Conservation (phyloP, 805 yeast species). For the Hemisphaericaspora nanyangensis region DNA sequence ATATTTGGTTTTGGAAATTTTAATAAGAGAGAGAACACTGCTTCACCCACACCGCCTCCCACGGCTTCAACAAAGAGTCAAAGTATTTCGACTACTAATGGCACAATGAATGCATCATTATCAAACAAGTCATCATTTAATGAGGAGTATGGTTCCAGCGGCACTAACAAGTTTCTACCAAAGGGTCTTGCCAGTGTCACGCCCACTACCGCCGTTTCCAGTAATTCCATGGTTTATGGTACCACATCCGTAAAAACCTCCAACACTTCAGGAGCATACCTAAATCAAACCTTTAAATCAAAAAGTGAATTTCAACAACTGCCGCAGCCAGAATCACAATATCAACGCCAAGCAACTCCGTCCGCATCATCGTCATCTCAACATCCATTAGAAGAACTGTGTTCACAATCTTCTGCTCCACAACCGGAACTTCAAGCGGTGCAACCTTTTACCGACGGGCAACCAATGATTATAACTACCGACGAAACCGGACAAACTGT, state of each 20-base stretch:
- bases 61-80: slow-evolving; percentile 1
- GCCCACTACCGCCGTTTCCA: slow-evolving; percentile 68
- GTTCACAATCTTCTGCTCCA: slow-evolving; percentile 7
- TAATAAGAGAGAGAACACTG: slow-evolving; percentile 22
- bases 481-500: slow-evolving; percentile 37
- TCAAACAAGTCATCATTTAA: background rate
- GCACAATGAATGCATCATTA: background rate
- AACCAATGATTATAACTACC: slow-evolving; percentile 35
- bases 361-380: background rate
- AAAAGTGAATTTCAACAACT: background rate
- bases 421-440: slow-evolving; percentile 4
- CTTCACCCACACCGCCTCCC: slow-evolving; percentile 6
- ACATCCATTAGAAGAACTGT: slow-evolving; percentile 4
- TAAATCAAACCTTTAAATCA: slow-evolving; percentile 20
- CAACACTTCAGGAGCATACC: slow-evolving; percentile 17
- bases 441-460: slow-evolving; percentile 1
- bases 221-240: slow-evolving; percentile 63
- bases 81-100: background rate
- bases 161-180: slow-evolving; percentile 31
- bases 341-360: slow-evolving; percentile 6
- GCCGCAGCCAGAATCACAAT: background rate
- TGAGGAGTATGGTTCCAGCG: background rate
- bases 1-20: slow-evolving; percentile 39
- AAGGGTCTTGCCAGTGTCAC: slow-evolving; percentile 37
- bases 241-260: slow-evolving; percentile 37